Evolutionary conservation across 805 yeast genomes (phyloP).

Genomic region (Yamadazyma sp.): DNA sequence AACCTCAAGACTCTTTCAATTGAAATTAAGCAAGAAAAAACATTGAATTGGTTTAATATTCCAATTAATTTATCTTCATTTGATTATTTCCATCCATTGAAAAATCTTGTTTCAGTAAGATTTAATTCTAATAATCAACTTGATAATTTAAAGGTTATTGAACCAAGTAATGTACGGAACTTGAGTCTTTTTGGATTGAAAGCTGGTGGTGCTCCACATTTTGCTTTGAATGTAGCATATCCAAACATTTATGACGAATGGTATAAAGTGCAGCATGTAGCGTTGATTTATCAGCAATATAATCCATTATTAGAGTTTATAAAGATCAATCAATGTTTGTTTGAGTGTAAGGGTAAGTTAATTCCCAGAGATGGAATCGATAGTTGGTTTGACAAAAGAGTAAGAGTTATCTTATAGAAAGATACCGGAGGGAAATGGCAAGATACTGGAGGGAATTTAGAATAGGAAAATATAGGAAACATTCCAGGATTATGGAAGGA

Average conservation of each 20-base stretch:
- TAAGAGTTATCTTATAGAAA: conserved; percentile 23
- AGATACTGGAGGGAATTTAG: too few species aligned
- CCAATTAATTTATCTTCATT: conserved; percentile 15
- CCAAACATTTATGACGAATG: conserved; percentile 56
- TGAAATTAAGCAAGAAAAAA: conserved; percentile 38
- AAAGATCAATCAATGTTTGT: conserved; percentile 48
- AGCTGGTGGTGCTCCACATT: conserved; percentile 52
- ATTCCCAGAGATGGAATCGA: conserved; percentile 46
- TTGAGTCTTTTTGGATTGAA: conserved; percentile 48
- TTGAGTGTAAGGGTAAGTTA: conserved; percentile 29
- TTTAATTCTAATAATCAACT: conserved; percentile 28
- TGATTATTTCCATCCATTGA: conserved; percentile 2
- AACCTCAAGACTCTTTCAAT: conserved; percentile 34
- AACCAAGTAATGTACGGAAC: conserved; percentile 21
- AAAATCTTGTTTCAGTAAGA: conserved; percentile 34
- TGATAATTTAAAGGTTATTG: conserved; percentile 21
- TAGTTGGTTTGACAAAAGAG: conserved; percentile 43
- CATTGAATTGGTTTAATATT: conserved; percentile 26
- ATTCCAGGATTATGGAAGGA: too few species aligned
- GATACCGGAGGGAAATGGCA: too few species aligned
- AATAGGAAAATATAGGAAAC: too few species aligned
- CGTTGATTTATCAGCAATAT: conserved; percentile 32
- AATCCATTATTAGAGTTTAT: conserved; percentile 36
- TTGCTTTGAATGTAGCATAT: conserved; percentile 52
- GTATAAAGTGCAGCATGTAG: conserved; percentile 55